Evolutionary conservation across 1,139 yeast genomes (phyloP).

Genomic region (Wickerhamiella infanticola): DNA sequence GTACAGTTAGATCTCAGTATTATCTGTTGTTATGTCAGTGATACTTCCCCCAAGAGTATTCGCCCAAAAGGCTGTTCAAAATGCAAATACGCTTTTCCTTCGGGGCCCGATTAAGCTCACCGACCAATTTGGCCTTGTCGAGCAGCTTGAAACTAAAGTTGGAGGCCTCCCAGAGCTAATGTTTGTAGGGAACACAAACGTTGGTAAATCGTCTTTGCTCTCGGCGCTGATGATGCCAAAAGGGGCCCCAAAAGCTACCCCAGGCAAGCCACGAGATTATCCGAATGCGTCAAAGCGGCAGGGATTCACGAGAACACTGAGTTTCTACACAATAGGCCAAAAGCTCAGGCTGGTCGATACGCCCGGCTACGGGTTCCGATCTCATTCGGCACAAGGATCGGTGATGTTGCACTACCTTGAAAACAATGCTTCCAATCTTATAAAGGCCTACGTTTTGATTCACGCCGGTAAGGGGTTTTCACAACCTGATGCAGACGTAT

Average conservation of each 20-base stretch:
- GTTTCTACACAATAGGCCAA: conserved; percentile 53
- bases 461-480: conserved; percentile 44
- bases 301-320: conserved; percentile 58
- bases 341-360: conserved; percentile 56
- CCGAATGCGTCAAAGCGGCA: conserved; percentile 45
- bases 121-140: conserved; percentile 11
- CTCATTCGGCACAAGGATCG: conserved; percentile 47
- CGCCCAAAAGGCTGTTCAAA: conserved; percentile 7
- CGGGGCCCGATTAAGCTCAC: conserved; percentile 9
- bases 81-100: conserved; percentile 10
- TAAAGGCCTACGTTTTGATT: conserved; percentile 44
- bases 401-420: conserved; percentile 46
- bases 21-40: neutral
- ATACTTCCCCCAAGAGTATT: neutral
- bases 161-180: conserved; percentile 44
- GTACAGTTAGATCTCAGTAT: too few species aligned
- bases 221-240: conserved; percentile 29
- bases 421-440: conserved; percentile 34
- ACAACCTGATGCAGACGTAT: conserved; percentile 37
- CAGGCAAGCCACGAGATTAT: conserved; percentile 29
- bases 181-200: conserved; percentile 66
- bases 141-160: conserved; percentile 7
- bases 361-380: conserved; percentile 76
- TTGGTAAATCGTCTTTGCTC: conserved; percentile 66
- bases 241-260: conserved; percentile 24